Percentiles rank a stretch among this genome's conserved stretches.
These are phyloP conservation scores for Starmerella apis DNA, from an alignment of 805 yeast genomes.

Conservation along the genomic window DNA sequence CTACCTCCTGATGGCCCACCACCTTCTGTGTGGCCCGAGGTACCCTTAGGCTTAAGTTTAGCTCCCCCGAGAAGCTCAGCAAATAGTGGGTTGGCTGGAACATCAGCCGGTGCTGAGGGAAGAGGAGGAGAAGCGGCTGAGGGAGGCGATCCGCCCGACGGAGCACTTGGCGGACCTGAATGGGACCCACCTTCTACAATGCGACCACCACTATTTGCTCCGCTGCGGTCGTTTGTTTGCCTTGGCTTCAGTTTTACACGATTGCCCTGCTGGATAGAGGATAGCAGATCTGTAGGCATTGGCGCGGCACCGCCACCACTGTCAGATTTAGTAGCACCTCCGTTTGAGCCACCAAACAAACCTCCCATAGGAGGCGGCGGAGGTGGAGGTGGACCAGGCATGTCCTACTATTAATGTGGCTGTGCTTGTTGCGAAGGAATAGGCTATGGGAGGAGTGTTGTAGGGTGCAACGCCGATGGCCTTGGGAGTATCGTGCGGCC, in stretches of 20 bases:
- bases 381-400: constrained; percentile 28
- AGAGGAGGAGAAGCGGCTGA: constrained; percentile 1
- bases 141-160: constrained; percentile 10
- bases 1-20: not conserved
- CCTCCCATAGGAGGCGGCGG: constrained; percentile 32
- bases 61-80: constrained; percentile 22
- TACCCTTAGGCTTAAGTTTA: constrained; percentile 13
- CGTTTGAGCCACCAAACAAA: constrained; percentile 27
- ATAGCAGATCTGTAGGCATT: constrained; percentile 42
- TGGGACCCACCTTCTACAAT: constrained; percentile 26
- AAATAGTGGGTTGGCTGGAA: constrained; percentile 21
- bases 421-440: not conserved
- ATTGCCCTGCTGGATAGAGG: constrained; percentile 70
- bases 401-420: not conserved
- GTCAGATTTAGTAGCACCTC: constrained; percentile 27
- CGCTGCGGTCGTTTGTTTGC: constrained; percentile 55
- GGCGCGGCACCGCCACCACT: constrained; percentile 28
- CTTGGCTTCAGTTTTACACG: constrained; percentile 44
- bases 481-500: not conserved
- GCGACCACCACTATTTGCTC: constrained; percentile 42
- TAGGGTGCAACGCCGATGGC: not conserved
- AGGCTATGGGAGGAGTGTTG: not conserved
- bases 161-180: constrained; percentile 2
- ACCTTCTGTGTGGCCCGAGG: not conserved
- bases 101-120: constrained; percentile 10